Base-by-base conservation (phyloP, 805 yeast species). In the Schizosaccharomyces osmophilus region DNA sequence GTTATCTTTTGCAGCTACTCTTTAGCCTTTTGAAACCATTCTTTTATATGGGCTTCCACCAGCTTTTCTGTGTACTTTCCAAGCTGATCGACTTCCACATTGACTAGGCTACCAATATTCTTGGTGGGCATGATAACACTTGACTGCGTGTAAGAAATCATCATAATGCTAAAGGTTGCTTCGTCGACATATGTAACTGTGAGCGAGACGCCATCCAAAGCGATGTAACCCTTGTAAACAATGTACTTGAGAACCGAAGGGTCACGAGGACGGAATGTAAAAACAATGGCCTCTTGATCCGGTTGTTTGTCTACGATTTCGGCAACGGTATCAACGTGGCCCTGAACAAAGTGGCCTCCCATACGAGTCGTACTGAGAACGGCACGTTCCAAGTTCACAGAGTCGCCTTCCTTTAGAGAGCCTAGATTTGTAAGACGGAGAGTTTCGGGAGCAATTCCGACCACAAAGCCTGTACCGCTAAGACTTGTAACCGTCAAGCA, bases 331-430 rank as follows among this genome's bases (percentile, higher is more conserved):
- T 93, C 99, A 36, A 93, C 87, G 73, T 93, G 99, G 5, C 98
- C 99, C 66, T 93, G 98, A 2, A 93, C 99, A 65, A 90, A 80
- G 71, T 93, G 99, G 0, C 99, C 99, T 29, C 99, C 99, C 68
- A 89, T 81, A 64, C 98, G 76, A 5, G 82, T 86, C 61, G 85
- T 87, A 15, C 82, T 81, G 1, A 82, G 75, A 41, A 93, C 87
- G 0, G 99, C 99, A 63, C 99, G 77, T 71, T 93, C 99, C 64
- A 90, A 75, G 69, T 93, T 90, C 24, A 93, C 95, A 63, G 76
- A 77, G 22, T 78, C 70, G 1, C 87, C 89, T 0, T 62, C 59
- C 26, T 66, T 69, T 70, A 90, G 77, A 9, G 72, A 71, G 0
- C 88, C 90, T 55, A 93, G 73, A 65, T 85, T 83, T 1, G 95